Evolutionary conservation across 192 early-diverging fungal species (phyloP).

Genomic region (Rhizophagus sp.): DNA sequence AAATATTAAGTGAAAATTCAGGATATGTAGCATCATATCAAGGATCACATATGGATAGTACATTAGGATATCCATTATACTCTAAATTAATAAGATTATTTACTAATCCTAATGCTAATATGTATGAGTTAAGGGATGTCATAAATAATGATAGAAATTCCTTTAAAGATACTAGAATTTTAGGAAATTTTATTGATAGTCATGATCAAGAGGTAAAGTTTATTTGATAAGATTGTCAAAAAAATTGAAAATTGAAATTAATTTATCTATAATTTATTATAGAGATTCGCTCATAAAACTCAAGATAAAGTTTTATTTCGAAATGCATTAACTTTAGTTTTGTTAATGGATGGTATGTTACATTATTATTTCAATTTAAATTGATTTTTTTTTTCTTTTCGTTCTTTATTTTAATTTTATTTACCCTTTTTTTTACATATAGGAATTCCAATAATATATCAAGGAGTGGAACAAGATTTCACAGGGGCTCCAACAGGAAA

Average conservation of each 20-base stretch:
- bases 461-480: slow-evolving; percentile 35
- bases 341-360: slow-evolving; percentile 22
- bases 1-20: slow-evolving; percentile 29
- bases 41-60: slow-evolving; percentile 20
- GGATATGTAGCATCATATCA: slow-evolving; percentile 28
- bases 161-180: slow-evolving; percentile 19
- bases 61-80: slow-evolving; percentile 34
- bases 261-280: neutral
- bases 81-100: slow-evolving; percentile 8
- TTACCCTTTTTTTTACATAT: neutral
- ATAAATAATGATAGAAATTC: slow-evolving; percentile 1
- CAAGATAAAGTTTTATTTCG: slow-evolving; percentile 28
- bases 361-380: neutral
- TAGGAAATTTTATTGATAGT: slow-evolving; percentile 35
- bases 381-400: too few species aligned
- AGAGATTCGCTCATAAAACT: slow-evolving; percentile 22
- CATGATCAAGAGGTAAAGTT: slow-evolving; percentile 23
- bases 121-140: slow-evolving; percentile 7
- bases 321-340: slow-evolving; percentile 31
- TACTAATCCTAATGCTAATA: slow-evolving; percentile 16
- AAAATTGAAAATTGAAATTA: too few species aligned
- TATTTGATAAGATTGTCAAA: too few species aligned
- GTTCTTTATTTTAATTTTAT: too few species aligned
- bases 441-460: slow-evolving; percentile 34
- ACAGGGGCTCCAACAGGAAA: slow-evolving; percentile 19